Percentiles rank a stretch among this genome's conserved stretches.
These are phyloP conservation scores for Ilex aquifolium DNA, from an alignment of 257 asterid genomes.

Conservation along the genomic window DNA sequence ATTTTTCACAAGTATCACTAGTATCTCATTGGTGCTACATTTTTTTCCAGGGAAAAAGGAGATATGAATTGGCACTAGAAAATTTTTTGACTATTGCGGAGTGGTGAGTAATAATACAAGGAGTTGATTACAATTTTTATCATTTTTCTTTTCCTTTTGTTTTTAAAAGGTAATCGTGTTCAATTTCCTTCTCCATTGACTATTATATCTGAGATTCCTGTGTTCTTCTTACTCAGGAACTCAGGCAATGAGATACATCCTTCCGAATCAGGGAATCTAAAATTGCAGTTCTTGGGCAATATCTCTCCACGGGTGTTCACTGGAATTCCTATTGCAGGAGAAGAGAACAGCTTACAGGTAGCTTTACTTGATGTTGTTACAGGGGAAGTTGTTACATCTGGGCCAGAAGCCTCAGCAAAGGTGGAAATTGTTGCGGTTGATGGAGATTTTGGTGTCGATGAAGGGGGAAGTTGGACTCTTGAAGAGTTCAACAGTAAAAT, in stretches of 20 bases:
- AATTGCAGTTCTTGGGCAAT: slow-evolving; percentile 1
- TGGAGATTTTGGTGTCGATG: neutral
- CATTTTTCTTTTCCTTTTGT: too few species aligned
- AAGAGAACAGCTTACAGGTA: neutral
- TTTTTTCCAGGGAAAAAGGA: too few species aligned
- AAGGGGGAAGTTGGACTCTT: neutral
- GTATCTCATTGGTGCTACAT: too few species aligned
- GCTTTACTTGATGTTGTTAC: neutral
- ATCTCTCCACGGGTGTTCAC: slow-evolving; percentile 4
- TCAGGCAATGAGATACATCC: neutral
- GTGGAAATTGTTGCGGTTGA: slow-evolving; percentile 12
- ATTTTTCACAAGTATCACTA: too few species aligned
- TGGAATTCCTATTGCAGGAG: slow-evolving; percentile 5
- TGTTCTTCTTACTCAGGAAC: neutral
- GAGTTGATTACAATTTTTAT: too few species aligned
- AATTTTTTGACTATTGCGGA: too few species aligned
- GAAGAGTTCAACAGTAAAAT: neutral
- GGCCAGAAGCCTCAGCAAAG: neutral
- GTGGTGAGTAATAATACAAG: too few species aligned
- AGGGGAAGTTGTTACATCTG: neutral
- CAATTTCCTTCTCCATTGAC: too few species aligned
- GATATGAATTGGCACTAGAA: too few species aligned
- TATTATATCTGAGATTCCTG: neutral
- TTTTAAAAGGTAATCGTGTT: too few species aligned
- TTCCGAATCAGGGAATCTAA: neutral